Base-by-base conservation (phyloP, 306 rosid genomes). In the Begonia peltatifolia region DNA sequence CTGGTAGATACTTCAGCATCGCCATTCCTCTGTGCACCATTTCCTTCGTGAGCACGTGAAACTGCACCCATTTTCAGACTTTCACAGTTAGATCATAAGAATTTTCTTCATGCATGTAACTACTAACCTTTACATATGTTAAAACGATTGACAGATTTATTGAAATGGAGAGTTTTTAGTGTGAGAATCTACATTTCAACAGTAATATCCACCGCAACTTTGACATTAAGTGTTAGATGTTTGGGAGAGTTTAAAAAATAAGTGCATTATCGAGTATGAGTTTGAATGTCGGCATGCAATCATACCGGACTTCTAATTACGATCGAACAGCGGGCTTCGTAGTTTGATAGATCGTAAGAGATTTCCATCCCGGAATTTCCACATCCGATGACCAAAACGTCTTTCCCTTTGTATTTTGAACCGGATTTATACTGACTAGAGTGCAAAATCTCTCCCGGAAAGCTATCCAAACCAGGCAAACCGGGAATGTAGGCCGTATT, bases 11-110 rank as follows among this genome's bases (percentile, higher is more conserved):
- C 22, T 54, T 56, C 51, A 52, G 22, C 56, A 76, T n/a, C 1
- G 42, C 7, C 86, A 76, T 71, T 2, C 79, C 86, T 11, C 13
- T 11, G 17, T 50, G 59, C 30, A 57, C 69, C 18, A 69, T 7
- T 36, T 79, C 74, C 59, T 62, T 79, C 6, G 54, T 68, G 14
- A 76, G 18, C 7, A 83, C 68, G 47, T 83, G 87, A 25, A 71
- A 14, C 93, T 79, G 46, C 51, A 56, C 54, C 8, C 49, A 47
- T 10, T 13, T 30, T 30, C 38, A 30, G 8, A 30, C 38, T 5
- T 30, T 30, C 38, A 5, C 38, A 7, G 38, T 30, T 30, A 30
- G 38, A 30, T 30, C 1, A 30, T 4, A 30, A 30, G 38, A 30
- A 30, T 30, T 30, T 5, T 30, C 23, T 20, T 20, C 23, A 20